These are phyloP conservation scores for Fusarium sp. DNA, from an alignment of 2,329 filamentous ascomycete species.

Conservation along the genomic window DNA sequence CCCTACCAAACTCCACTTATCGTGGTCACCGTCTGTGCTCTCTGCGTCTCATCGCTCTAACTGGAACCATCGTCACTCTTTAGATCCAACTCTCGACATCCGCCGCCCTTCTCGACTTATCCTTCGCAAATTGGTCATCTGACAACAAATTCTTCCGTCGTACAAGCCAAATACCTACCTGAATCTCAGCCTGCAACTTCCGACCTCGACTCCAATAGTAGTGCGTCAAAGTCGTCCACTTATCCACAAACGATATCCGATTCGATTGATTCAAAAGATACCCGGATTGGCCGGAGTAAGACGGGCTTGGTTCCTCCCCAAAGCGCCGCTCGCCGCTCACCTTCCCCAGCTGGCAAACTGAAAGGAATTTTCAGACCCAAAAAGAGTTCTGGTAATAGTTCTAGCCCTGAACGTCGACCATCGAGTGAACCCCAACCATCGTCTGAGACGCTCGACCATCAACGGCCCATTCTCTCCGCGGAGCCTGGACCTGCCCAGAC, in stretches of 20 bases:
- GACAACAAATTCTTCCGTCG: conserved; percentile 76
- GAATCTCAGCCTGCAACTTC: conserved; percentile 41
- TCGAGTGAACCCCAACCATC: conserved; percentile 39
- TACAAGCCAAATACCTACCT: conserved; percentile 67
- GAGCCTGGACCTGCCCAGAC: conserved; percentile 39
- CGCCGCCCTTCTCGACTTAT: conserved; percentile 61
- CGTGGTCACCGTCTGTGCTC: conserved; percentile 33
- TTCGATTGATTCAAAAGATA: conserved; percentile 45
- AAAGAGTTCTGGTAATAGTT: conserved; percentile 40
- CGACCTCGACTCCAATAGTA: conserved; percentile 47
- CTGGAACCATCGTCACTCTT: conserved; percentile 43
- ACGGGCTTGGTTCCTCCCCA: conserved; percentile 47
- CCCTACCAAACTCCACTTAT: conserved; percentile 36
- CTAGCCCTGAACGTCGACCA: conserved; percentile 43
- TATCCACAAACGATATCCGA: conserved; percentile 46
- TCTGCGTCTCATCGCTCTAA: conserved; percentile 40
- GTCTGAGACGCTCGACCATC: conserved; percentile 36
- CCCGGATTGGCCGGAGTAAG: conserved; percentile 48
- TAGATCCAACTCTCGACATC: conserved; percentile 49
- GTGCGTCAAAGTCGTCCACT: conserved; percentile 45
- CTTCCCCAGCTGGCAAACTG: conserved; percentile 78
- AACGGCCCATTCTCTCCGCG: conserved; percentile 41
- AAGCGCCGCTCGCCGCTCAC: conserved; percentile 67
- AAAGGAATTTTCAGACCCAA: conserved; percentile 71
- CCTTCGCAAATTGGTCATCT: conserved; percentile 76